Conservation (phyloP, 805 yeast species). For the Candida pini region DNA sequence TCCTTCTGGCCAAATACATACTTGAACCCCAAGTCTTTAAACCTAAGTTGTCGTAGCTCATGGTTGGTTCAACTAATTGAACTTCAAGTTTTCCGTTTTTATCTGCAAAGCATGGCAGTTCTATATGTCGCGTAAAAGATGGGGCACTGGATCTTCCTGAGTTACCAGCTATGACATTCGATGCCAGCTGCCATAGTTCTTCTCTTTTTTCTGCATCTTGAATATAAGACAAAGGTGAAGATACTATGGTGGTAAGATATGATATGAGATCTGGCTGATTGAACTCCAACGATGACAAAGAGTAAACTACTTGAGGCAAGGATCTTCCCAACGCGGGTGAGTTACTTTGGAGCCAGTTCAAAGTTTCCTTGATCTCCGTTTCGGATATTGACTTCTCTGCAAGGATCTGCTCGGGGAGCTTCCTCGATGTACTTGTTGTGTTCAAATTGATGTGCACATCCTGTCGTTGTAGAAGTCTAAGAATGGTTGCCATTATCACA, state of each 20-base stretch:
- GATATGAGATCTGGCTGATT: constrained; percentile 32
- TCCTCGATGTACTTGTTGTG: constrained; percentile 6
- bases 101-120: constrained; percentile 33
- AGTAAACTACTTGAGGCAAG: constrained; percentile 4
- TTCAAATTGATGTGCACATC: constrained; percentile 33
- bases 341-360: constrained; percentile 39
- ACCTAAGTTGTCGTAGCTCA: constrained; percentile 84
- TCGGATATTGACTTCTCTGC: constrained; percentile 29
- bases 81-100: constrained; percentile 18
- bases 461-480: constrained; percentile 44
- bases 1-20: constrained; percentile 53
- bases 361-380: constrained; percentile 21
- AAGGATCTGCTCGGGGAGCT: constrained; percentile 18
- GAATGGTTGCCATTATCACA: constrained; percentile 36
- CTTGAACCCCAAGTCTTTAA: constrained; percentile 97
- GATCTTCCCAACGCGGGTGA: constrained; percentile 30
- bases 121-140: constrained; percentile 54
- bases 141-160: constrained; percentile 87
- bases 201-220: constrained; percentile 29
- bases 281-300: constrained; percentile 3
- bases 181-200: constrained; percentile 47
- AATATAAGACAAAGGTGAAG: constrained; percentile 47
- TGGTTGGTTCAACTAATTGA: constrained; percentile 68
- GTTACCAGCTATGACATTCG: constrained; percentile 66
- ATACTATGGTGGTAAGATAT: constrained; percentile 43